Conservation (phyloP, 768 basidiomycete species). For the Leccinum boreale region DNA sequence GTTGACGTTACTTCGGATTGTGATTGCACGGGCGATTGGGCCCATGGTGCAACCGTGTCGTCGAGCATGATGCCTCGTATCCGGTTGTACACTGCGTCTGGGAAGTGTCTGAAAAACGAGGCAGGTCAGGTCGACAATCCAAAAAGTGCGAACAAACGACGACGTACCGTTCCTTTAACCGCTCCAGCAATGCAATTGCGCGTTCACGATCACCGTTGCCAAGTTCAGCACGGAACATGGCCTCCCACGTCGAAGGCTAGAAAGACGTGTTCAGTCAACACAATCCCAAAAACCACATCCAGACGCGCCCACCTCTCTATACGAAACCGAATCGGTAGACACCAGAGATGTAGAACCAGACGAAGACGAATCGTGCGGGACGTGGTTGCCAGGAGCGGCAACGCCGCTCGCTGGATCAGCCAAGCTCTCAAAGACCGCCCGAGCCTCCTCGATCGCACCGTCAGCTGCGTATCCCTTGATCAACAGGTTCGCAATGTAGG, state of each 20-base stretch:
- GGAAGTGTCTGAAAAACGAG: conserved; percentile 54
- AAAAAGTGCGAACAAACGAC: background rate
- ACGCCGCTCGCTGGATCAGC: conserved; percentile 78
- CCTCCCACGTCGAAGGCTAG: conserved; percentile 91
- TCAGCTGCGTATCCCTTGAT: conserved; percentile 64
- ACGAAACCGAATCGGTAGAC: conserved; percentile 41
- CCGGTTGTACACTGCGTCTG: conserved; percentile 73
- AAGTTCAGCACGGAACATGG: conserved; percentile 91
- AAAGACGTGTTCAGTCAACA: background rate
- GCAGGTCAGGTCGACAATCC: background rate
- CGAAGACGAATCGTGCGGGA: conserved; percentile 49
- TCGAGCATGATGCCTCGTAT: conserved; percentile 81
- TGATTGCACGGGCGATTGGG: conserved; percentile 16
- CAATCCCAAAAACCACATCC: background rate
- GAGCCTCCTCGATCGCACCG: conserved; percentile 67
- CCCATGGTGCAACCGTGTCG: conserved; percentile 52
- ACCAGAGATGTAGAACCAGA: conserved; percentile 29
- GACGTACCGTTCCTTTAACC: conserved; percentile 66
- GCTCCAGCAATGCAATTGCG: conserved; percentile 65
- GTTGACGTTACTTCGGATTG: conserved; percentile 9
- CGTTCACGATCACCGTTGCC: conserved; percentile 68
- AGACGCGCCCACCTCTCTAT: conserved; percentile 26
- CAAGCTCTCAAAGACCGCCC: conserved; percentile 76
- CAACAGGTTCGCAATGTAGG: conserved; percentile 81
- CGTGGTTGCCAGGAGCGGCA: conserved; percentile 87